Conservation (phyloP, 345 rosid genomes). For the Noccaea bulbosa region DNA sequence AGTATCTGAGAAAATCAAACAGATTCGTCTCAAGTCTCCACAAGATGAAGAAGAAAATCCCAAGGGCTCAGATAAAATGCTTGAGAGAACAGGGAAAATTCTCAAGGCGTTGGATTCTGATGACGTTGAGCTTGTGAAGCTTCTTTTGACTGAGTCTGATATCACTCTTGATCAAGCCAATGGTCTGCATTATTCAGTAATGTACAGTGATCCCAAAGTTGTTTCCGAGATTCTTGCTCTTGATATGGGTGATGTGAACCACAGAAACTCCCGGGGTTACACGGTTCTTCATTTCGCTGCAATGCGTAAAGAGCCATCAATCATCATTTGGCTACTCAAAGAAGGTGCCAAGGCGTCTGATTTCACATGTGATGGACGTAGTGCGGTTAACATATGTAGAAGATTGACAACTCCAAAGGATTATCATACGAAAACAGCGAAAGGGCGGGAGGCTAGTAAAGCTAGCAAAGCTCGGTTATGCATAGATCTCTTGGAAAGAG, state of each 20-base stretch:
- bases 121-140: slow-evolving; percentile 91
- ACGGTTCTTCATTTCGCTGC: slow-evolving; percentile 96
- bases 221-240: slow-evolving; percentile 76
- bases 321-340: slow-evolving; percentile 67
- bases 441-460: slow-evolving; percentile 83
- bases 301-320: slow-evolving; percentile 80
- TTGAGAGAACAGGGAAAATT: slow-evolving; percentile 71
- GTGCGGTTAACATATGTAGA: slow-evolving; percentile 78
- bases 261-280: slow-evolving; percentile 71
- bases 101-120: slow-evolving; percentile 92
- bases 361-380: slow-evolving; percentile 74
- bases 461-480: slow-evolving; percentile 77
- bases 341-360: slow-evolving; percentile 82
- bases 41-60: slow-evolving; percentile 47
- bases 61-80: slow-evolving; percentile 53
- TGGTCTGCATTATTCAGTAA: slow-evolving; percentile 91
- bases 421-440: slow-evolving; percentile 66
- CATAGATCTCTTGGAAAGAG: slow-evolving; percentile 90
- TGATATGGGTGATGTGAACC: slow-evolving; percentile 71
- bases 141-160: slow-evolving; percentile 80
- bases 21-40: slow-evolving; percentile 51
- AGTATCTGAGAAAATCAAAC: slow-evolving; percentile 59
- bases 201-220: slow-evolving; percentile 91
- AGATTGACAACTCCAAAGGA: slow-evolving; percentile 90
- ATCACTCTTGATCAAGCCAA: slow-evolving; percentile 75